Conservation (phyloP, 208 protist species). For the Trypanosoma brucei region DNA sequence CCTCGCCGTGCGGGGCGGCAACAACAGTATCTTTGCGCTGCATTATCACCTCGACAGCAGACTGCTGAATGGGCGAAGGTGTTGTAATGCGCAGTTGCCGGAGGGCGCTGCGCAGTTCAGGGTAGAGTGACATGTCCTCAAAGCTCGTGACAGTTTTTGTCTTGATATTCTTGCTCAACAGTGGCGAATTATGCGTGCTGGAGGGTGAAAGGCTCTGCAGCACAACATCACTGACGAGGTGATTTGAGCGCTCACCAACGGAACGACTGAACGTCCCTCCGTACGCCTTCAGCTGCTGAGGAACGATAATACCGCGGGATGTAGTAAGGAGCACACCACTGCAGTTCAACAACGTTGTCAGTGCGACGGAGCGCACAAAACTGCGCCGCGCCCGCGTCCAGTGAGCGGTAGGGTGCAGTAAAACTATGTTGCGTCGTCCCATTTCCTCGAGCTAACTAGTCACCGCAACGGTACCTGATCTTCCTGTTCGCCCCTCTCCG, state of each 20-base stretch:
- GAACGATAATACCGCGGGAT: constrained; percentile 54
- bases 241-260: constrained; percentile 58
- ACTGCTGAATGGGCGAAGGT: constrained; percentile 82
- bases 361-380: not conserved
- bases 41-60: constrained; percentile 62
- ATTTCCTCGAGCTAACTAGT: too few relatives aligned
- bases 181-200: constrained; percentile 35
- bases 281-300: constrained; percentile 73
- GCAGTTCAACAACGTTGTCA: not conserved
- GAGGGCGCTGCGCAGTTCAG: constrained; percentile 40
- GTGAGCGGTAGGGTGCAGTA: too few relatives aligned
- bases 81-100: constrained; percentile 34
- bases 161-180: constrained; percentile 55
- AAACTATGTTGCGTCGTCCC: too few relatives aligned
- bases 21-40: constrained; percentile 66
- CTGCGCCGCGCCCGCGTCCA: not conserved
- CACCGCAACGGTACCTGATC: too few relatives aligned
- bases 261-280: constrained; percentile 70
- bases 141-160: constrained; percentile 64
- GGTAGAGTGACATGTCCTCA: constrained; percentile 47
- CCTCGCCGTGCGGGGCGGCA: constrained; percentile 80
- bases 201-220: constrained; percentile 65
- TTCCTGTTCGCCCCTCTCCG: too few relatives aligned
- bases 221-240: constrained; percentile 49
- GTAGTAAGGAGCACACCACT: constrained; percentile 14